A percentile compares a stretch with the other conserved stretches of the same genome.
Evolutionary conservation across 2,329 filamentous ascomycete species (phyloP).

Genomic region (Aspergillus sp.): DNA sequence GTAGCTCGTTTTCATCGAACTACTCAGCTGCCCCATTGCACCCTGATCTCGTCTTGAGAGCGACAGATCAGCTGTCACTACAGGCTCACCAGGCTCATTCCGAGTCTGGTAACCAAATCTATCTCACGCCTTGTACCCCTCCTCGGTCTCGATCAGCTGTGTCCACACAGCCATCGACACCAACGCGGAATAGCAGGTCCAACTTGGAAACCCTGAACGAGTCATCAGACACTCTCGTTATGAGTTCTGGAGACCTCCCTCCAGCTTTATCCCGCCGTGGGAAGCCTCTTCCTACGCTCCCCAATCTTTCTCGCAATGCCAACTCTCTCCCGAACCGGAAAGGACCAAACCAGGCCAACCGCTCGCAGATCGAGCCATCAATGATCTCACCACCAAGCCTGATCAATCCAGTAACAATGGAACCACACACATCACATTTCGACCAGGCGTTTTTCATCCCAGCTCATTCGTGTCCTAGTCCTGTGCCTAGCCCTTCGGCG

Average conservation of each 20-base stretch:
- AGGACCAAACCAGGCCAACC: conserved; percentile 16
- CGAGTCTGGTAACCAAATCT: conserved; percentile 16
- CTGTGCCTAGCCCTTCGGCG: conserved; percentile 28
- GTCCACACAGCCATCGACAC: conserved; percentile 17
- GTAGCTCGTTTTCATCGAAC: conserved; percentile 35
- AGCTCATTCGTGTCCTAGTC: conserved; percentile 32
- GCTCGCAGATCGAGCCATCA: conserved; percentile 30
- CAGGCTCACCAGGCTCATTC: conserved; percentile 15
- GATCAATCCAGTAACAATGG: conserved; percentile 34
- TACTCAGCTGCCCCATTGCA: conserved; percentile 24
- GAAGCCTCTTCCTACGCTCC: conserved; percentile 28
- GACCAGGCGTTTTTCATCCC: conserved; percentile 38
- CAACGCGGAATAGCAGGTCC: conserved; percentile 16
- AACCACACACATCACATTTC: conserved; percentile 34
- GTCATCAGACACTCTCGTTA: conserved; percentile 25
- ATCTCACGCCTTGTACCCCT: conserved; percentile 19
- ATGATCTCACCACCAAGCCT: conserved; percentile 35
- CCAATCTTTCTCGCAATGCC: conserved; percentile 20
- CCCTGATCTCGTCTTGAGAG: conserved; percentile 21
- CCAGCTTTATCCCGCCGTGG: conserved; percentile 18
- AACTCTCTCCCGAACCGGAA: conserved; percentile 17
- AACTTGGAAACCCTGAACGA: conserved; percentile 13
- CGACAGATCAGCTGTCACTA: conserved; percentile 23
- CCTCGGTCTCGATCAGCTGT: conserved; percentile 11
- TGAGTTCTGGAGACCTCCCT: conserved; percentile 12